phyloP scores from a whole-genome alignment of 192 early-diverging fungal species.

The Coemansia sp. region DNA sequence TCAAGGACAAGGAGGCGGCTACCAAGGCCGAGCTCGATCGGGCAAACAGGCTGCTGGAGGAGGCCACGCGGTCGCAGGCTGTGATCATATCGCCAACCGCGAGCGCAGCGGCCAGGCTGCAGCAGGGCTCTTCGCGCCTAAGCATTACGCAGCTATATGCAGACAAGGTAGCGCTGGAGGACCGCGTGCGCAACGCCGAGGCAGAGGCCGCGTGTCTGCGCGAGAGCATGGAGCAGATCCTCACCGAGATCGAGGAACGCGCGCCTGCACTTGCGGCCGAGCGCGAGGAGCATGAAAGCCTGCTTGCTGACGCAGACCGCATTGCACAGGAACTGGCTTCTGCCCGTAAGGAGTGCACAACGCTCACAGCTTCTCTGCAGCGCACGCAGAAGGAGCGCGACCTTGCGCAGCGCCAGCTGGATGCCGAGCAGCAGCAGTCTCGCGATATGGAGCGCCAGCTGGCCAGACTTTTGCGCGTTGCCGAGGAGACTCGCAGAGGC shows the following conservation, averaged over 20 bases:
- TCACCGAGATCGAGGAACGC: constrained; percentile 58
- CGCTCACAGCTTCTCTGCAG: constrained; percentile 26
- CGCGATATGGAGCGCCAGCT: constrained; percentile 58
- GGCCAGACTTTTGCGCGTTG: constrained; percentile 53
- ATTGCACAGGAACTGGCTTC: constrained; percentile 53
- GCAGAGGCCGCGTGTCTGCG: constrained; percentile 53
- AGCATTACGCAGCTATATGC: constrained; percentile 65
- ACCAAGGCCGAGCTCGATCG: constrained; percentile 28
- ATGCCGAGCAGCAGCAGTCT: constrained; percentile 54
- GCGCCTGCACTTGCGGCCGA: constrained; percentile 60
- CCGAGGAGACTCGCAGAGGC: constrained; percentile 54
- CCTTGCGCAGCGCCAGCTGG: constrained; percentile 47
- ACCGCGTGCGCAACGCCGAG: constrained; percentile 47
- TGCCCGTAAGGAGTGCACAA: constrained; percentile 34
- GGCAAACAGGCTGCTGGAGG: constrained; percentile 31
- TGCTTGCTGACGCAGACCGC: constrained; percentile 54
- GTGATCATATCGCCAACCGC: constrained; percentile 59
- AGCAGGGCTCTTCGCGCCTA: constrained; percentile 50
- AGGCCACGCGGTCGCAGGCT: constrained; percentile 11
- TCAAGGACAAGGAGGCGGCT: not conserved
- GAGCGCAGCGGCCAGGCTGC: constrained; percentile 43
- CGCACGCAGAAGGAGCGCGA: constrained; percentile 42
- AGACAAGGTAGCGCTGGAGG: constrained; percentile 58
- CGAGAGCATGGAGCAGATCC: constrained; percentile 58
- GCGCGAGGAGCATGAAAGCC: constrained; percentile 54